Base-by-base conservation (phyloP, 2,329 filamentous ascomycete species). In the Mollisia scopiformis region DNA sequence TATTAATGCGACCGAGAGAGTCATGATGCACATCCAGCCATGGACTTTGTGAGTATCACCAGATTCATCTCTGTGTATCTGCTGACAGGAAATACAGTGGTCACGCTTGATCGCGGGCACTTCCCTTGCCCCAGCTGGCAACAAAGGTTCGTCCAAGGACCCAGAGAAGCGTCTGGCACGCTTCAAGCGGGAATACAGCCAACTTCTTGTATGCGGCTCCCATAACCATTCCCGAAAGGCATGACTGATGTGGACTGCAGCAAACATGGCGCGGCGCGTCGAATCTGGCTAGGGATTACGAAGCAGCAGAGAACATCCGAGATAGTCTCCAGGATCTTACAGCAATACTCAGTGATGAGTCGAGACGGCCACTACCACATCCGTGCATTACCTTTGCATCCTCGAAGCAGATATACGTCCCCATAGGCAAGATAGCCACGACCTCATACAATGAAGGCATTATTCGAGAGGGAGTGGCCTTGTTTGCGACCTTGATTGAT, bases 401-500 rank as follows among this genome's bases (percentile, higher is more conserved):
- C 35, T 86, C 88, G 57, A 92, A 93, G 68, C 92, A 96, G 74
- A 90, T 97, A 55, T 99, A 96, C 75, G 88, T 92, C 4, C 90
- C 91, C 13, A 88, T 98, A 65, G 91, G 91, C 65, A 93, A 96
- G 77, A 93, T 98, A 68, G 93, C 93, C 2, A 87, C 91, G 2
- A 89, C 89, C 0, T 93, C 91, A 31, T 89, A 92, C 74, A 91
- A 96, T 75, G 90, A 96, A 70, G 89, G 87, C 72, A 89, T 97
- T 71, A 89, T 98, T 68, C 88, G 89, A 66, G 91, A 94, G 72
- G 90, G 91, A 27, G 90, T 97, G 37, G 81, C 89, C 41, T 88
- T 97, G 73, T 97, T 97, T 76, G 92, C 92, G 59, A 93, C 92
- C 16, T 83, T 99, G 65, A 91, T 98, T 70, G 95, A 99, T 77